phyloP scores from a whole-genome alignment of 2,329 filamentous ascomycete genomes.

The Xylaria digitata region DNA sequence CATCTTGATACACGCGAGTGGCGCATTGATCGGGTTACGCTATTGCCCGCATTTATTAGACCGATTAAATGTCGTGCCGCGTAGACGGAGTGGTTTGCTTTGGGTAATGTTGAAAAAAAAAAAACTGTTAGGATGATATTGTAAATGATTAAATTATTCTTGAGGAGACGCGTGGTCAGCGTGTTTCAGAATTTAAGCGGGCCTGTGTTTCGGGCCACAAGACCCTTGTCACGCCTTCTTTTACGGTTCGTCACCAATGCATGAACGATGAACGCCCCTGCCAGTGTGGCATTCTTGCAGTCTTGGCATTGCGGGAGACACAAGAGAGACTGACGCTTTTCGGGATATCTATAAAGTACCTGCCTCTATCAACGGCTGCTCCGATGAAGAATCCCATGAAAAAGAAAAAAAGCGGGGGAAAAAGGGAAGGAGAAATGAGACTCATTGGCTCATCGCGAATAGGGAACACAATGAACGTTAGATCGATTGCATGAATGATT shows the following conservation, averaged over 20 bases:
- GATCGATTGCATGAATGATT: neutral
- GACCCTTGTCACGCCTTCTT: constrained; percentile 24
- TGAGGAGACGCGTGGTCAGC: constrained; percentile 13
- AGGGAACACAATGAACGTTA: neutral
- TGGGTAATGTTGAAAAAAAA: neutral
- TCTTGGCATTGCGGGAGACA: constrained; percentile 23
- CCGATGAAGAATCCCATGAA: no score
- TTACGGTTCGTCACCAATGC: constrained; percentile 31
- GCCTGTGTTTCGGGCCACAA: constrained; percentile 25
- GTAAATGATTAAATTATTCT: neutral
- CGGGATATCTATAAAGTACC: neutral
- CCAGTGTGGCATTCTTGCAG: constrained; percentile 28
- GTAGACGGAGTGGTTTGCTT: neutral
- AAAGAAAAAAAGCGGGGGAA: no score
- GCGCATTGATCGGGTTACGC: neutral
- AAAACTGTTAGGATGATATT: no score
- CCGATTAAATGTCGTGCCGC: neutral
- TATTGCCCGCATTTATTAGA: neutral
- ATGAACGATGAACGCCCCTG: constrained; percentile 22
- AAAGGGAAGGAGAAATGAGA: neutral
- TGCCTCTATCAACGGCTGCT: no score
- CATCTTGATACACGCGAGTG: neutral
- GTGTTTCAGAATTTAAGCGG: constrained; percentile 33
- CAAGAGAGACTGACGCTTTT: neutral
- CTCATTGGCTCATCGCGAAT: neutral